phyloP scores from a whole-genome alignment of 306 rosid species.

The Citrullus amarus region DNA sequence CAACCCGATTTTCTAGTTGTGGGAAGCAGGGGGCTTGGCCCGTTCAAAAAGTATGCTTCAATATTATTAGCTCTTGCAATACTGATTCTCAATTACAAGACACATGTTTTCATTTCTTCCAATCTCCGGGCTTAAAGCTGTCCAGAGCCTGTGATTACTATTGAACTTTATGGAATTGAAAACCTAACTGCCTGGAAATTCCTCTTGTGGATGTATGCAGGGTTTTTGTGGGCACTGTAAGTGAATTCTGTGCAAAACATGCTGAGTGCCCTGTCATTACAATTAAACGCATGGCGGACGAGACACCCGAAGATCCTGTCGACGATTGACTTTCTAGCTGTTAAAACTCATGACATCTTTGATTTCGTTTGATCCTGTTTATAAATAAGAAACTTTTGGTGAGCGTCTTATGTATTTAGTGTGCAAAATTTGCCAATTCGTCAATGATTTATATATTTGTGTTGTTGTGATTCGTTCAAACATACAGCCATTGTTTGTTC shows the following conservation, averaged over 20 bases:
- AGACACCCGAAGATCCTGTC: constrained; percentile 83
- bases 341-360: background rate
- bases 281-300: constrained; percentile 69
- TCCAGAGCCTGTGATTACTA: background rate
- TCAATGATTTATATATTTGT: background rate
- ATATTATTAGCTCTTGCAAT: background rate
- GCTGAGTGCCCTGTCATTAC: constrained; percentile 94
- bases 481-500: background rate
- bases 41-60: constrained; percentile 63
- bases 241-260: constrained; percentile 89
- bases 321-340: constrained; percentile 50
- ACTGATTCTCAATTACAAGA: background rate
- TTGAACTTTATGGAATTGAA: background rate
- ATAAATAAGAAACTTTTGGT: constrained; percentile 1
- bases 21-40: constrained; percentile 94
- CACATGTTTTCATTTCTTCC: background rate
- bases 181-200: background rate
- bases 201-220: constrained; percentile 16
- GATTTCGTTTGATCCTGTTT: background rate
- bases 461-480: background rate
- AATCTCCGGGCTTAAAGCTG: background rate
- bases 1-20: constrained; percentile 78
- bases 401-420: background rate
- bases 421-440: background rate
- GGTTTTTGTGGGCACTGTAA: constrained; percentile 90